Base-by-base conservation (phyloP, 1,139 yeast genomes). In the Diutina mesorugosa region DNA sequence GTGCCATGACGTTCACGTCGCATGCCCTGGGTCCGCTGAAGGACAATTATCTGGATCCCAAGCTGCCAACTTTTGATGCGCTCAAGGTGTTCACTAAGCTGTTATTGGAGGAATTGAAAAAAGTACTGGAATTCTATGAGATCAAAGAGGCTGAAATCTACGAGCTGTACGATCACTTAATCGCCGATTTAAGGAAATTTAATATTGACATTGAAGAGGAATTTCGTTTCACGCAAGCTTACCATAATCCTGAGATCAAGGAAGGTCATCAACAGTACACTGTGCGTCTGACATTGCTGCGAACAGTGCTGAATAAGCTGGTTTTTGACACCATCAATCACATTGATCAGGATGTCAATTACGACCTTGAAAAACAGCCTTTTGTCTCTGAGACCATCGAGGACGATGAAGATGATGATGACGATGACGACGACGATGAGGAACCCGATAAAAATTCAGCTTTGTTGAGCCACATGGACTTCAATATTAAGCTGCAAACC, bases 71-170 rank as follows among this genome's bases (percentile, higher is more conserved):
- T 12, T 50, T 50, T 18, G 83, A 80, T 61, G 82, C 86, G 1
- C 73, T 78, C 55, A 72, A 70, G 32, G 72, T 74, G 1, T 86
- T 86, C 61, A 62, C 73, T 47, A 69, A 71, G 56, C 81, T 83
- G 18, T 72, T 86, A 58, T 76, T 84, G 62, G 67, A 65, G 35
- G 90, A 86, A 65, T 72, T 83, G 58, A 64, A 65, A 47, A 84
- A 84, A 63, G 76, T 87, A 51, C 78, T 79, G 64, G 66, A 66
- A n/a, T 86, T 86, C 64, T 84, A 78, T 65, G 64, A 66, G 48
- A 61, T 63, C 6, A 82, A 80, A 58, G 85, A 81, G 63, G 65
- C 66, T 26, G 81, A 79, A 60, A 69, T 83, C 3, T 73, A 67
- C 57, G 67, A 62, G 14, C 80, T 77, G 56, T 80, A 77, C 63